These are phyloP conservation scores for Cercospora zeina DNA, from an alignment of 2,329 filamentous ascomycete genomes.

Conservation along the genomic window DNA sequence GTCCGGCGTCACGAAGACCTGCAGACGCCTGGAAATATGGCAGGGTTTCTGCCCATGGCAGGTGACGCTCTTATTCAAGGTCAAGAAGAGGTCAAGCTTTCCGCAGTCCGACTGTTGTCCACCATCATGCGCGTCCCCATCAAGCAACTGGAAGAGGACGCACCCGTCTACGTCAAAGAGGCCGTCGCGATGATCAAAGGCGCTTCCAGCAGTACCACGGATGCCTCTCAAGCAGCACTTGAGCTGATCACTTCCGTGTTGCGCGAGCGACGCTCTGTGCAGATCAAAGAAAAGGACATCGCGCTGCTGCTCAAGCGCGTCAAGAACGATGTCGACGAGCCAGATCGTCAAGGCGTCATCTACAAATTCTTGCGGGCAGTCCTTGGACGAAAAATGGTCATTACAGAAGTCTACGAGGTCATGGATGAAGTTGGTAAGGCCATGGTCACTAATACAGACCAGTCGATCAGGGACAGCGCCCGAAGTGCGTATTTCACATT, in stretches of 20 bases:
- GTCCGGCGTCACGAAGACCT: slow-evolving; percentile 81
- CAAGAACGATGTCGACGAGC: slow-evolving; percentile 86
- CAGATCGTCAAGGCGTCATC: slow-evolving; percentile 85
- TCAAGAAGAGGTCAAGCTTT: slow-evolving; percentile 90
- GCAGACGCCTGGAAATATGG: slow-evolving; percentile 74
- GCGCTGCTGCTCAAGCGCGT: slow-evolving; percentile 80
- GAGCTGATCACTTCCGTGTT: slow-evolving; percentile 86
- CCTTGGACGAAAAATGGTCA: slow-evolving; percentile 79
- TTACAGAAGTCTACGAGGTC: slow-evolving; percentile 84
- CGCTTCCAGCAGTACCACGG: slow-evolving; percentile 74
- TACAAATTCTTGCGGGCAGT: slow-evolving; percentile 93
- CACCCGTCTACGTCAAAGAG: slow-evolving; percentile 78
- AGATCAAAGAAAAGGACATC: slow-evolving; percentile 76
- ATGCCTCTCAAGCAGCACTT: slow-evolving; percentile 81
- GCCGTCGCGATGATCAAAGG: slow-evolving; percentile 78
- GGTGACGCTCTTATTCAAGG: slow-evolving; percentile 81
- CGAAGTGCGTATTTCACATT: slow-evolving; percentile 92
- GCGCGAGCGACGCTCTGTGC: slow-evolving; percentile 73
- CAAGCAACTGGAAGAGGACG: slow-evolving; percentile 65
- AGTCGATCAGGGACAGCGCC: slow-evolving; percentile 81
- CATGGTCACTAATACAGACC: slow-evolving; percentile 95
- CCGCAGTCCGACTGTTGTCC: slow-evolving; percentile 79
- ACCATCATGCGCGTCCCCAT: slow-evolving; percentile 84
- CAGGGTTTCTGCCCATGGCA: slow-evolving; percentile 83
- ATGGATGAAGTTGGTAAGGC: slow-evolving; percentile 85